Base-by-base conservation (phyloP, 2,329 filamentous ascomycete genomes). In the Thermothelomyces thermophilus region DNA sequence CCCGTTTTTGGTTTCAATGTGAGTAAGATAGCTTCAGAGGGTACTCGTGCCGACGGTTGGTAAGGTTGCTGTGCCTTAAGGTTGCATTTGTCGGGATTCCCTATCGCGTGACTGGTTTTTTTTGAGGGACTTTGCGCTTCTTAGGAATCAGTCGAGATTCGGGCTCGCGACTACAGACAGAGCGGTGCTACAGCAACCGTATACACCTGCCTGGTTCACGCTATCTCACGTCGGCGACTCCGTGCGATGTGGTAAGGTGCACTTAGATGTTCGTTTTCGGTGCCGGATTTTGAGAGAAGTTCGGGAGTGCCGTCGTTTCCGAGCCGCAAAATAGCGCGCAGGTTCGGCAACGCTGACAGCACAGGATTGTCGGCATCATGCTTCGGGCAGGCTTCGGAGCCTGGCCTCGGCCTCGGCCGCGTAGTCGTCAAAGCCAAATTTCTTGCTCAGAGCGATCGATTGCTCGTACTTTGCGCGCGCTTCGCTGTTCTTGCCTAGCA, bases 381-480 rank as follows among this genome's bases (percentile, higher is more conserved):
- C 34, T 28, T 26, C 39, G 11, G 46, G 41, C 2, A 50, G 35
- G 24, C 35, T 40, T 41, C 40, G 31, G 1, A 84, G 62, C 0
- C 76, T 77, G 13, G 72, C 70, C 45, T 77, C 68, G 1, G 80
- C 77, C 60, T 79, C 76, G 45, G 63, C 63, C 8, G 78, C 66
- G 1, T 77, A 80, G 2, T 74, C 68, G 0, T 69, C 59, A 53
- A 82, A 80, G 0, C 69, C 73, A 39, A 83, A 63, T 57, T 70
- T 73, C 57, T 70, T 72, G 54, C 79, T 77, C 64, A 91, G 65
- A 17, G 74, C 74, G 47, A 80, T 75, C 9, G 86, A 84, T 63
- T 94, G 79, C 47, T 75, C 70, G 62, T 87, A 95, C 62, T 78
- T 79, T 58, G 73, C 75, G 60, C 76, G 75, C 1, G 91, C 90